phyloP scores from a whole-genome alignment of 345 rosid genomes.

The Schrenkiella parvula region DNA sequence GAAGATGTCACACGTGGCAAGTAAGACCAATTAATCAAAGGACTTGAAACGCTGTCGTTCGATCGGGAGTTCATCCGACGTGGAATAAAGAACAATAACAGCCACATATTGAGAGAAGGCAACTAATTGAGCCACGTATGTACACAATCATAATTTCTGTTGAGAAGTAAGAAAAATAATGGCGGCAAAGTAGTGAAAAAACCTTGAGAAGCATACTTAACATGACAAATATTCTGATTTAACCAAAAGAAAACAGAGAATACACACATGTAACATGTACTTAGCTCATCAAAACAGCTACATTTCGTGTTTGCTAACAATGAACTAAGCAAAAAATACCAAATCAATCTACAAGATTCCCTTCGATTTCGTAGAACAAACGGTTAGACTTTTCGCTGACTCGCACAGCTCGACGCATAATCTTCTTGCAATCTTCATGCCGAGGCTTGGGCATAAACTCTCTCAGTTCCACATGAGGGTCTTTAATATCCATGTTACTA shows the following conservation, averaged over 20 bases:
- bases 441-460: slow-evolving; percentile 44
- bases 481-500: slow-evolving; percentile 28
- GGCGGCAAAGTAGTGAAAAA: too few relatives aligned
- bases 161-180: neutral
- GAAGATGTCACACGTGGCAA: slow-evolving; percentile 30
- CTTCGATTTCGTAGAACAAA: slow-evolving; percentile 47
- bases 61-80: neutral
- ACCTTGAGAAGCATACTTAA: neutral
- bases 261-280: neutral
- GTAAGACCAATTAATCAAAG: neutral
- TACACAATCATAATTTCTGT: neutral
- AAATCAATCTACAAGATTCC: slow-evolving; percentile 27
- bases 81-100: neutral
- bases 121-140: neutral
- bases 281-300: neutral
- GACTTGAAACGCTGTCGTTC: neutral
- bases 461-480: slow-evolving; percentile 44
- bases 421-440: slow-evolving; percentile 44
- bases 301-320: neutral
- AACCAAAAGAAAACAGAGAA: neutral
- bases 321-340: neutral
- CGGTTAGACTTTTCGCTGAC: slow-evolving; percentile 39
- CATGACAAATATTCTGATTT: neutral
- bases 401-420: slow-evolving; percentile 46
- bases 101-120: neutral